Evolutionary conservation across 2,329 filamentous ascomycete genomes (phyloP).

Genomic region (Colletotrichum echinochloae): DNA sequence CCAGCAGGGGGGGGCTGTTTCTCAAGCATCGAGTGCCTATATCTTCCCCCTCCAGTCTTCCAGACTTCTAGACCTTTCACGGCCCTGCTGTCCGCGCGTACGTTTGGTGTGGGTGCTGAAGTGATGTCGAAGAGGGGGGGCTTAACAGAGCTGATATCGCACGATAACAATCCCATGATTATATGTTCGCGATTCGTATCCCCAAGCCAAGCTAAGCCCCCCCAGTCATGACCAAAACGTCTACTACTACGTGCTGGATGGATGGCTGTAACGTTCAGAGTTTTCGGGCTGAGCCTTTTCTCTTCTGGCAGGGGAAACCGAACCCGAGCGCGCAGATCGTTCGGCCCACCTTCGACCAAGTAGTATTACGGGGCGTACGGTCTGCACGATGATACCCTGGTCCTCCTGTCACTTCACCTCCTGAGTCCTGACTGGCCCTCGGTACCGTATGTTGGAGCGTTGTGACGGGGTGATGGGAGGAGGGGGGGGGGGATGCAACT

Average conservation of each 20-base stretch:
- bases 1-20: constrained; percentile 15
- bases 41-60: too few species aligned
- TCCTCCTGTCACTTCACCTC: not conserved
- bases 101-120: not conserved
- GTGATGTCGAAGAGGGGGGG: not conserved
- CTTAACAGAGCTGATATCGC: not conserved
- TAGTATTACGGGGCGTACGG: not conserved
- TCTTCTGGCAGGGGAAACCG: constrained; percentile 9
- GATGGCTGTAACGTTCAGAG: constrained; percentile 32
- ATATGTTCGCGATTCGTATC: too few species aligned
- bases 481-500: constrained; percentile 6
- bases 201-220: not conserved
- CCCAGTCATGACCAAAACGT: constrained; percentile 9
- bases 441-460: too few species aligned
- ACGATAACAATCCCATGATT: not conserved
- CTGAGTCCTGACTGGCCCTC: too few species aligned
- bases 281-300: constrained; percentile 27
- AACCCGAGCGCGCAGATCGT: constrained; percentile 24
- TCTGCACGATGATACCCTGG: not conserved
- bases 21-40: not conserved
- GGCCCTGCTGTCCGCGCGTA: not conserved
- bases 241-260: too few species aligned
- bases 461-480: not conserved
- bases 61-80: too few species aligned
- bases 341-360: not conserved